phyloP scores from a whole-genome alignment of 1,284 basidiomycete genomes.

The Naganishia liquefaciens region DNA sequence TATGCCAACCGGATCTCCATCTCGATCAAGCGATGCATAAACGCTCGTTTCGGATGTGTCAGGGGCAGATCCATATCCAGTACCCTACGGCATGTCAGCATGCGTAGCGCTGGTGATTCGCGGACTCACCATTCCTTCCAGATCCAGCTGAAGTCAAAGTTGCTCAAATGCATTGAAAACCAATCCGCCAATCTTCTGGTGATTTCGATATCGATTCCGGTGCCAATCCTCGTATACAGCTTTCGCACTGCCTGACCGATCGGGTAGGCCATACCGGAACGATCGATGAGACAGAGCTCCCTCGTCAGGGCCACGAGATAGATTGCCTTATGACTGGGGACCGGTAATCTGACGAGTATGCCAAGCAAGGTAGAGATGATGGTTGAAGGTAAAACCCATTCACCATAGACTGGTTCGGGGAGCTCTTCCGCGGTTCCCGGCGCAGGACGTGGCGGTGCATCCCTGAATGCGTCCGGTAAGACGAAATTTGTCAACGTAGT shows the following conservation, averaged over 20 bases:
- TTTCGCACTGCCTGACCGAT: slow-evolving; percentile 92
- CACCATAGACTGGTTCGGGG: slow-evolving; percentile 17
- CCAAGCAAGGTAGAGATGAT: slow-evolving; percentile 65
- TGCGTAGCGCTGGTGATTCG: not conserved
- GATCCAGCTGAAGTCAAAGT: slow-evolving; percentile 98
- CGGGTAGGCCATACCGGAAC: slow-evolving; percentile 87
- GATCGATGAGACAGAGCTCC: slow-evolving; percentile 89
- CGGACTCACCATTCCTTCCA: slow-evolving; percentile 92
- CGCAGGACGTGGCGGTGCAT: slow-evolving; percentile 38
- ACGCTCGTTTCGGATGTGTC: slow-evolving; percentile 80
- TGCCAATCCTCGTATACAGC: slow-evolving; percentile 69
- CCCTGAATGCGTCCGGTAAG: slow-evolving; percentile 71
- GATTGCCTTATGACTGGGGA: slow-evolving; percentile 71
- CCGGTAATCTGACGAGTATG: slow-evolving; percentile 73
- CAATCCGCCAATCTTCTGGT: slow-evolving; percentile 82
- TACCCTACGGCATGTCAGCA: slow-evolving; percentile 62
- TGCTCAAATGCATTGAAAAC: slow-evolving; percentile 95
- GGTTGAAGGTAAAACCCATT: slow-evolving; percentile 41
- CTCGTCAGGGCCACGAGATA: slow-evolving; percentile 89
- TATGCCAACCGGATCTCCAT: slow-evolving; percentile 90
- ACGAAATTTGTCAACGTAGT: slow-evolving; percentile 87
- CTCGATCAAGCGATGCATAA: slow-evolving; percentile 85
- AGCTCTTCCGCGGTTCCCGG: slow-evolving; percentile 33
- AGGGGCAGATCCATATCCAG: slow-evolving; percentile 71
- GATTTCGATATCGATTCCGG: slow-evolving; percentile 79